Conservation (phyloP, 331 rosid genomes). For the Spiraea crenata region DNA sequence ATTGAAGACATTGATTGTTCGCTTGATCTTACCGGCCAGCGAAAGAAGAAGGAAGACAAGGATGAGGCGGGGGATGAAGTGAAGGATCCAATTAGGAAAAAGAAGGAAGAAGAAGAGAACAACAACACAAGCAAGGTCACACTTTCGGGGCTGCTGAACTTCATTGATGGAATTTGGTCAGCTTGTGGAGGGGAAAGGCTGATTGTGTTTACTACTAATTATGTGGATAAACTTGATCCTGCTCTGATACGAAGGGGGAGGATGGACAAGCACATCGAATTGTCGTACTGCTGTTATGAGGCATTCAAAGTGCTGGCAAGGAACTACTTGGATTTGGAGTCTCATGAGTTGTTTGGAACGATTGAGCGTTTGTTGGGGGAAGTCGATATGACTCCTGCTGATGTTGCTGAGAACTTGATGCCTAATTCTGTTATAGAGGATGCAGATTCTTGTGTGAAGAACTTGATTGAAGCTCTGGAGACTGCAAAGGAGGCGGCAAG, state of each 20-base stretch:
- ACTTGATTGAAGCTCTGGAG: slow-evolving; percentile 13
- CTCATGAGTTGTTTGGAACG: slow-evolving; percentile 4
- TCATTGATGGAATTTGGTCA: slow-evolving; percentile 42
- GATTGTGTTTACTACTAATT: slow-evolving; percentile 34
- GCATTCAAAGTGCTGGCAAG: slow-evolving; percentile 35
- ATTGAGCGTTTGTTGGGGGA: slow-evolving; percentile 14
- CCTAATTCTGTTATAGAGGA: slow-evolving; percentile 1
- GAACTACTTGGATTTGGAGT: slow-evolving; percentile 26
- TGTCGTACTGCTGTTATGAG: slow-evolving; percentile 31
- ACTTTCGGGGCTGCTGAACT: slow-evolving; percentile 33
- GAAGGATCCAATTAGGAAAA: neutral
- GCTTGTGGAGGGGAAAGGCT: slow-evolving; percentile 36
- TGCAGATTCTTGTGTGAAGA: neutral
- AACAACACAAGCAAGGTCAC: slow-evolving; percentile 25
- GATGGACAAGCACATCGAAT: slow-evolving; percentile 39
- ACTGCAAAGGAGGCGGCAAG: slow-evolving; percentile 1
- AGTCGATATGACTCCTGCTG: slow-evolving; percentile 24
- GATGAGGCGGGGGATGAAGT: slow-evolving; percentile 9
- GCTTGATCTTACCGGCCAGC: slow-evolving; percentile 32
- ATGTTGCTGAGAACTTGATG: slow-evolving; percentile 28
- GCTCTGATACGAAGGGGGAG: slow-evolving; percentile 34
- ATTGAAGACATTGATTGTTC: slow-evolving; percentile 43
- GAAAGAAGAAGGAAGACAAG: slow-evolving; percentile 22
- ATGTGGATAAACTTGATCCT: slow-evolving; percentile 34
- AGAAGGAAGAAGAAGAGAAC: neutral